Base-by-base conservation (phyloP, 768 basidiomycete species). In the Lentinula sp. region DNA sequence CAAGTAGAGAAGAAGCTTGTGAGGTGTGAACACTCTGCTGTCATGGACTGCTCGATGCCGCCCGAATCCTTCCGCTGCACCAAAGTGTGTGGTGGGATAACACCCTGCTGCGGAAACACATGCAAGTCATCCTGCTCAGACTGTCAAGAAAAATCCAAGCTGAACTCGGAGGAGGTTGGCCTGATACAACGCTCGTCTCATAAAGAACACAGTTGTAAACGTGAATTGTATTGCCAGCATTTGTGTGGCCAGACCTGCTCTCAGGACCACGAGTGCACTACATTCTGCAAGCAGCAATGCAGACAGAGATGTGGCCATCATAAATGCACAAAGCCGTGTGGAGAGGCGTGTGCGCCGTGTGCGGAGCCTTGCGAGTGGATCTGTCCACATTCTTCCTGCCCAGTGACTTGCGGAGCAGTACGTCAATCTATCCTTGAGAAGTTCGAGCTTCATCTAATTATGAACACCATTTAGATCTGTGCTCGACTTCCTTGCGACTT, bases 391-490 rank as follows among this genome's bases (percentile, higher is more conserved):
- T 63, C 76, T 33, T 60, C 54, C 1, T 90, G 88, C 61, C 80
- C 81, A 4, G 78, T 90, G 6, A 81, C 86, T 0, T 90, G 88
- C 66, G 86, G 87, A 13, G 86, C 87, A 4, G 87, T 88, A 61
- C 73, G 86, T 75, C 10, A 33, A 33, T 23, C 18, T 55, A 23
- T n/a, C 7, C 36, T n/a, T 56, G 6, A 15, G 37, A 39, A 9
- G 13, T 39, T 39, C 37, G 13, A 39, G 37, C 32, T 33, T 4
- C 15, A 5, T 62, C 41, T 57, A 45, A 35, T 63, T 10, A 60
- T 45, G 3, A 45, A 35, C 35, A 33, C 32, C 55, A 4, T 18
- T 4, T 52, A 88, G 87, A 76, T 86, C 20, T 91, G 89, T 68
- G 74, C 81, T 3, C 79, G 87, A 3, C 68, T 87, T 1, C 88